phyloP scores from a whole-genome alignment of 768 basidiomycete species.

The Panellus pusillus region DNA sequence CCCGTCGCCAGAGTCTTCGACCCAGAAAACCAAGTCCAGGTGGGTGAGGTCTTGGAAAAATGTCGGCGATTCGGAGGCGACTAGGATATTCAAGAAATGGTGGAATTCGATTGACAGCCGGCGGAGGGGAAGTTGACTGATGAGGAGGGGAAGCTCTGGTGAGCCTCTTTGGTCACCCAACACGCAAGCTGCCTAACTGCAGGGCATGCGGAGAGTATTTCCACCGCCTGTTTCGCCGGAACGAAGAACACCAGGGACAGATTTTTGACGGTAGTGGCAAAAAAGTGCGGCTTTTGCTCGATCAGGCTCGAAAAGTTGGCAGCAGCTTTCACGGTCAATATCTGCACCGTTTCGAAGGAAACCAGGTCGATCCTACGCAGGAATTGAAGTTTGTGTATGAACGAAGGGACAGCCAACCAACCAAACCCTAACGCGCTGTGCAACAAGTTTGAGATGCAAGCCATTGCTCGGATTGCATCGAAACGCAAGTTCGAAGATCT shows the following conservation, averaged over 20 bases:
- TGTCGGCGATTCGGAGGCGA: not conserved
- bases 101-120: not conserved
- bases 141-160: not conserved
- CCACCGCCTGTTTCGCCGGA: not conserved
- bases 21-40: not conserved
- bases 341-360: not conserved
- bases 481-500: too few relatives aligned
- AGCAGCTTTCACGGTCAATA: not conserved
- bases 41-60: not conserved
- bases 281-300: not conserved
- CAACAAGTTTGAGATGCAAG: too few relatives aligned
- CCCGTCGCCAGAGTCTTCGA: not conserved
- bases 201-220: not conserved
- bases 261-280: not conserved
- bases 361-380: not conserved
- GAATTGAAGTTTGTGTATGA: too few relatives aligned
- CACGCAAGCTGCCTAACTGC: not conserved
- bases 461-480: too few relatives aligned
- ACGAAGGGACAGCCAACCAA: too few relatives aligned
- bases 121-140: not conserved
- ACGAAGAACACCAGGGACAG: too few relatives aligned
- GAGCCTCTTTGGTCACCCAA: not conserved
- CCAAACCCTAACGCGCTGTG: too few relatives aligned
- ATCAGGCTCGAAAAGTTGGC: not conserved
- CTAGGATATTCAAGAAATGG: not conserved